phyloP scores from a whole-genome alignment of 495 filamentous ascomycete species.

The Wilcoxina mikolae region DNA sequence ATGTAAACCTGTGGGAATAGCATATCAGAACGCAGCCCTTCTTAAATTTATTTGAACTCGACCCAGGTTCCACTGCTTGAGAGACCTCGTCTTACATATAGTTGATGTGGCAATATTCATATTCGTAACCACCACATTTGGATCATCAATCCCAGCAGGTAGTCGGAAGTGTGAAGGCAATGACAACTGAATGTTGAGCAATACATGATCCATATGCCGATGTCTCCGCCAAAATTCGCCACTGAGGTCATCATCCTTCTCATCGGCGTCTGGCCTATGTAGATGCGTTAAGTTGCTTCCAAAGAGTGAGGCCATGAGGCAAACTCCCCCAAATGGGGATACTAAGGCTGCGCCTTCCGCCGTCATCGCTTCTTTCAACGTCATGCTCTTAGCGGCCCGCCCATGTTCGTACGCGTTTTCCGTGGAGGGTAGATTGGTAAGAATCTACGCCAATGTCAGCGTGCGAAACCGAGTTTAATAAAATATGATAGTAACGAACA shows the following conservation, averaged over 20 bases:
- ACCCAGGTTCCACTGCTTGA: too few species aligned
- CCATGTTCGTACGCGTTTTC: slow-evolving; percentile 81
- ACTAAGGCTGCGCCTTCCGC: slow-evolving; percentile 54
- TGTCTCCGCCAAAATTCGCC: slow-evolving; percentile 96
- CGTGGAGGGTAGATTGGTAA: slow-evolving; percentile 67
- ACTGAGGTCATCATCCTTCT: slow-evolving; percentile 75
- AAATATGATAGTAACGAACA: slow-evolving; percentile 40
- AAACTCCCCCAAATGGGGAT: slow-evolving; percentile 65
- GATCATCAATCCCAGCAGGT: slow-evolving; percentile 60
- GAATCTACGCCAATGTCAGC: slow-evolving; percentile 37
- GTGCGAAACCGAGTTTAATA: background rate
- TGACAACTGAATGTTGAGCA: slow-evolving; percentile 70
- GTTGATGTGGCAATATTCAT: slow-evolving; percentile 95
- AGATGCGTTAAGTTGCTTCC: slow-evolving; percentile 89
- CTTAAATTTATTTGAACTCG: too few species aligned
- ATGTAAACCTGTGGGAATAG: slow-evolving; percentile 43
- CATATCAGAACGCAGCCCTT: too few species aligned
- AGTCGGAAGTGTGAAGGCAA: slow-evolving; percentile 73
- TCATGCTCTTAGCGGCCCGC: slow-evolving; percentile 51
- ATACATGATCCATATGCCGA: slow-evolving; percentile 71
- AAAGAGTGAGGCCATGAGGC: slow-evolving; percentile 75
- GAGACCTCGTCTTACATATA: slow-evolving; percentile 47
- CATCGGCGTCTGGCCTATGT: slow-evolving; percentile 71
- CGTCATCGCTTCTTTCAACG: slow-evolving; percentile 56
- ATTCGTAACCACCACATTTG: slow-evolving; percentile 88